Evolutionary conservation across 2,329 filamentous ascomycete species (phyloP), one percentile per base, ranked within the genome.

Genomic region (Pseudocercospora cruenta): DNA sequence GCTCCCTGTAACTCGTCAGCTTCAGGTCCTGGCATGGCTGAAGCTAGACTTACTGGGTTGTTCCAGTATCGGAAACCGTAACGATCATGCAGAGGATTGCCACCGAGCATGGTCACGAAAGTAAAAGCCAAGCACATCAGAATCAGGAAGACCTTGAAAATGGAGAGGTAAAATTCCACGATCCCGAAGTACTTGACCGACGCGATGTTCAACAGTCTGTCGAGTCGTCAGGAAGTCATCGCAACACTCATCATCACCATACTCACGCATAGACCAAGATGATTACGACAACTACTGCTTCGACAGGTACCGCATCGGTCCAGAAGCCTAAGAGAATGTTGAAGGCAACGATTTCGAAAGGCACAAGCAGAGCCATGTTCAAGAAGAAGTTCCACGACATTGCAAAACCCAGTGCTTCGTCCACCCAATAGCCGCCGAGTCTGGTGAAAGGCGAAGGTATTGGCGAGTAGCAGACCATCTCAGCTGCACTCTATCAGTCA

Each of bases 61-160:
- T 83, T 81, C 86, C 87, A 90, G 76, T 85, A 87, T 12, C 89
- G 84, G 75, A 94, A 94, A 0, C 91, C 91, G 68, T 91, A 91
- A 0, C 86, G 82, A 70, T 93, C 90, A 43, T 86, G 63, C 0
- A 87, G 76, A 0, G 93, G 92, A 71, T 94, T 94, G 2, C 90
- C 92, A 14, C 71, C 92, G 0, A 95, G 81, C 89, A 94, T 94
- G 68, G 88, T 87, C 69, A 96, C 84, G 73, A 96, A 92, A 2
- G 92, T 94, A 80, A 92, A 94, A 67, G 87, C 72, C 70, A 93
- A 85, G 58, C 94, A 83, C 1, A 87, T 90, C 39, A 92, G 78
- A 66, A 91, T 91, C 60, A 93, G 83, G 2, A 93, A 71, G 4
- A 92, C 85, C 76, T 93, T 82, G 68, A 79, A n/a, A 91, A 69